Conservation (phyloP, 805 yeast species). For the Saccharomyces mikatae region DNA sequence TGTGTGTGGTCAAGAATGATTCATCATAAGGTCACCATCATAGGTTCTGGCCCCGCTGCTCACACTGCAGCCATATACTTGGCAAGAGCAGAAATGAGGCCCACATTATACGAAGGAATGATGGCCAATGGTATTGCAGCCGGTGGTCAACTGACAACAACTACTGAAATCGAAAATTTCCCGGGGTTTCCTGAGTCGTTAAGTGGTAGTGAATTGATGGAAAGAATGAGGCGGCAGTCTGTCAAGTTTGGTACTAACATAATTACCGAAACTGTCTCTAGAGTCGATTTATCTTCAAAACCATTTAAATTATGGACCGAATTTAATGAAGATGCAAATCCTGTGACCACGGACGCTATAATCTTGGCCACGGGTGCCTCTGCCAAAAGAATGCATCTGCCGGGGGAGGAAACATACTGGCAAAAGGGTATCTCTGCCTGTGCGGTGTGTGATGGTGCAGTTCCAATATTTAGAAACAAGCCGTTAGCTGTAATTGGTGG, state of each 20-base stretch:
- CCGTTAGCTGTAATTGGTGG: conserved; percentile 98
- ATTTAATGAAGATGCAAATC: conserved; percentile 84
- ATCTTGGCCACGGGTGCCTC: conserved; percentile 97
- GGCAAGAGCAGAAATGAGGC: conserved; percentile 92
- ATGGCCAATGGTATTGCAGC: conserved; percentile 96
- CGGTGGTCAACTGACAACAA: conserved; percentile 97
- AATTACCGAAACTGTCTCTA: conserved; percentile 90
- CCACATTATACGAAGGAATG: conserved; percentile 91
- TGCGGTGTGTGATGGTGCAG: conserved; percentile 99
- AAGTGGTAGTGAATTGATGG: conserved; percentile 84
- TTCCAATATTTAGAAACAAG: conserved; percentile 95
- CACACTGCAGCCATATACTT: conserved; percentile 98
- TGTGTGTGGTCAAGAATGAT: conserved; percentile 44
- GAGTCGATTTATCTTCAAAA: conserved; percentile 75
- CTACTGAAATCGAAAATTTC: conserved; percentile 97
- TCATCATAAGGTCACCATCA: conserved; percentile 76
- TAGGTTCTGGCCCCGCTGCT: conserved; percentile 98
- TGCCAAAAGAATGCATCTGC: conserved; percentile 86
- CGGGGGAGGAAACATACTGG: conserved; percentile 98
- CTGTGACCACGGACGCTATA: conserved; percentile 86
- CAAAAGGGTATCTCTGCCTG: conserved; percentile 99
- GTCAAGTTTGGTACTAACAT: conserved; percentile 84
- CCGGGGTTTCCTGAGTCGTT: conserved; percentile 97
- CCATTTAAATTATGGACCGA: conserved; percentile 98
- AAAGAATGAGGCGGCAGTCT: conserved; percentile 85